Evolutionary conservation across 768 basidiomycete genomes (phyloP).

Genomic region (Naematelia encephala): DNA sequence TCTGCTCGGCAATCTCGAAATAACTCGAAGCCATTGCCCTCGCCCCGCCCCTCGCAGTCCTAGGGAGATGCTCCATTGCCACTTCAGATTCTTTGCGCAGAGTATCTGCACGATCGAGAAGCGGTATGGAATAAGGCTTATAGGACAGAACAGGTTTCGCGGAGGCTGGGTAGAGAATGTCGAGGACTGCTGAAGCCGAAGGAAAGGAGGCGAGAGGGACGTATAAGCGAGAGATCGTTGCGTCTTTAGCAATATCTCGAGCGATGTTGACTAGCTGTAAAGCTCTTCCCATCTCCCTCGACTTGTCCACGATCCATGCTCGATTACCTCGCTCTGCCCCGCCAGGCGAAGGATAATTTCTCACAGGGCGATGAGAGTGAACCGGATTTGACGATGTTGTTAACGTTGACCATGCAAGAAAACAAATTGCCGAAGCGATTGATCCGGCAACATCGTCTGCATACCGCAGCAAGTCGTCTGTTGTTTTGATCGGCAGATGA

Average conservation of each 20-base stretch:
- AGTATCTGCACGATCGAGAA: conserved; percentile 39
- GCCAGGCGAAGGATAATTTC: conserved; percentile 9
- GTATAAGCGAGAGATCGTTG: conserved; percentile 44
- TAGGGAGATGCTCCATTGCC: conserved; percentile 35
- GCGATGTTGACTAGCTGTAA: conserved; percentile 53
- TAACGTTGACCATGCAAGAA: conserved; percentile 45
- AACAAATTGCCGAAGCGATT: conserved; percentile 51
- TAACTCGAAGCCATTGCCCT: conserved; percentile 50
- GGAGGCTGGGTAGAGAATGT: conserved; percentile 15
- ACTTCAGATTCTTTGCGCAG: conserved; percentile 26
- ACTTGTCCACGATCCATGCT: conserved; percentile 11
- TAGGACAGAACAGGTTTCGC: conserved; percentile 3
- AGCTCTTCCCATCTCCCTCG: conserved; percentile 51
- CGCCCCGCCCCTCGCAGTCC: conserved; percentile 44
- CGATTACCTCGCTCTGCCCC: not conserved
- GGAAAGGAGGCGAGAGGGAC: conserved; percentile 43
- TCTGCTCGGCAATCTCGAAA: conserved; percentile 48
- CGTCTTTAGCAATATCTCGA: conserved; percentile 50
- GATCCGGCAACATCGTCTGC: conserved; percentile 52
- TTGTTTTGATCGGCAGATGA: conserved; percentile 45
- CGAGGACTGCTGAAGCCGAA: conserved; percentile 11
- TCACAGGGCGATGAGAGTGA: conserved; percentile 18
- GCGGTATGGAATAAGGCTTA: conserved; percentile 18
- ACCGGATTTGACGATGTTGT: conserved; percentile 3
- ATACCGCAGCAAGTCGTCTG: conserved; percentile 48